phyloP scores from a whole-genome alignment of 2,329 filamentous ascomycete genomes.

The Cordyceps cicadae region DNA sequence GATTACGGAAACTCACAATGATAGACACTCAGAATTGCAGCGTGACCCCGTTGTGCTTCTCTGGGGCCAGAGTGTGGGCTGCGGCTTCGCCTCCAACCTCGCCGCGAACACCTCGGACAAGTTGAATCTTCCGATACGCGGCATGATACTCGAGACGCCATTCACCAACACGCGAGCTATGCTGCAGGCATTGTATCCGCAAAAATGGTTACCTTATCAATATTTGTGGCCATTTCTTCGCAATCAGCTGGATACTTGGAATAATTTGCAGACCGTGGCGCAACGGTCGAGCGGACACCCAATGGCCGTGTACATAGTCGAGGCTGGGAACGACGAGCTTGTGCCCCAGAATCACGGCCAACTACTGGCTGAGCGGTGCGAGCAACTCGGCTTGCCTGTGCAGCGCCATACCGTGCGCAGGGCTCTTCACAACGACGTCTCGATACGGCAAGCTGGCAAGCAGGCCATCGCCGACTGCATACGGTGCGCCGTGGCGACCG shows the following conservation, averaged over 20 bases:
- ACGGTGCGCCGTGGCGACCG: constrained; percentile 14
- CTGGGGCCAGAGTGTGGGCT: constrained; percentile 73
- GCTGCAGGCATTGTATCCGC: constrained; percentile 64
- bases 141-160: constrained; percentile 65
- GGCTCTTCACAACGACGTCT: constrained; percentile 51
- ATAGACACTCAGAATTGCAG: constrained; percentile 15
- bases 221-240: constrained; percentile 67
- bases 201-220: constrained; percentile 71
- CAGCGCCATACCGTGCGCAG: constrained; percentile 35
- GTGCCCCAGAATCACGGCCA: constrained; percentile 45
- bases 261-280: constrained; percentile 39
- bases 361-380: constrained; percentile 38
- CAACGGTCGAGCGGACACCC: constrained; percentile 15
- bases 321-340: constrained; percentile 51
- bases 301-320: constrained; percentile 40
- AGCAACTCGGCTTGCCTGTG: constrained; percentile 37
- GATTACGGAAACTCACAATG: constrained; percentile 40
- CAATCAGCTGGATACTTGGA: constrained; percentile 50
- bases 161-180: constrained; percentile 64
- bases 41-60: constrained; percentile 42
- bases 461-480: constrained; percentile 38
- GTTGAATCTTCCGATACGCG: constrained; percentile 31
- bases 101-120: constrained; percentile 31
- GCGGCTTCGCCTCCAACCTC: constrained; percentile 59
- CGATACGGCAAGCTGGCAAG: constrained; percentile 38